A percentile compares a stretch with the other conserved stretches of the same genome.
phyloP scores from a whole-genome alignment of 2,329 filamentous ascomycete species.

The Fusarium begoniae region DNA sequence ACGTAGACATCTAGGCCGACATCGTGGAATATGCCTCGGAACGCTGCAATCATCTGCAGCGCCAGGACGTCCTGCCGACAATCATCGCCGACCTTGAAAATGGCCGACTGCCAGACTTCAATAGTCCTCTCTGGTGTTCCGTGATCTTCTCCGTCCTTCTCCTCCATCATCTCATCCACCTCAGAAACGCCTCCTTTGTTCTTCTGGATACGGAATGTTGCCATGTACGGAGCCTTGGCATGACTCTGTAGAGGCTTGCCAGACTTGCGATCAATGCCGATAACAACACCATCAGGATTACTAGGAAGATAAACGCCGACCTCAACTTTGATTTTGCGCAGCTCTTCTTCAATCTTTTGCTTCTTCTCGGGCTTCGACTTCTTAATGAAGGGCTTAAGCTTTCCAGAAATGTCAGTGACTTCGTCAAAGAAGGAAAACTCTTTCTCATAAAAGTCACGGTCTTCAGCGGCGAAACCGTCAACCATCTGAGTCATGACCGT shows the following conservation, averaged over 20 bases:
- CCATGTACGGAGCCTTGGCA: constrained; percentile 98
- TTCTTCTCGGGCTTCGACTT: constrained; percentile 95
- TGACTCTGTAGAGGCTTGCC: constrained; percentile 98
- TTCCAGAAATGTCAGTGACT: constrained; percentile 94
- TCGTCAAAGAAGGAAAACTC: constrained; percentile 99
- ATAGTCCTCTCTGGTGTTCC: constrained; percentile 65
- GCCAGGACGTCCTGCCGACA: constrained; percentile 97
- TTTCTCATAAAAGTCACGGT: constrained; percentile 87
- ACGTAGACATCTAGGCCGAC: constrained; percentile 97
- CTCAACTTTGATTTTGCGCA: constrained; percentile 96
- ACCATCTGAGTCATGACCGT: constrained; percentile 87
- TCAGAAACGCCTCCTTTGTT: constrained; percentile 65
- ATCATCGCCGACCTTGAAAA: constrained; percentile 99
- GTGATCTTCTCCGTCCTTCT: constrained; percentile 52
- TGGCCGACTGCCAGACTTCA: constrained; percentile 98
- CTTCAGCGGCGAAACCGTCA: constrained; percentile 79
- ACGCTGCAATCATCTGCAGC: constrained; percentile 96
- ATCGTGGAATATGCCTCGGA: constrained; percentile 94
- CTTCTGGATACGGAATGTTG: constrained; percentile 96
- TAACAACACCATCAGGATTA: constrained; percentile 96
- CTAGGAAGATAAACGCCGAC: constrained; percentile 96
- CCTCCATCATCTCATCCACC: constrained; percentile 61
- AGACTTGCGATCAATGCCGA: constrained; percentile 97
- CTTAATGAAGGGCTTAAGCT: constrained; percentile 93
- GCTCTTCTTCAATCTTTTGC: constrained; percentile 97